Percentiles rank a stretch among this genome's conserved stretches.
Conservation (phyloP, 441 rosid species). For the Caryocar brasiliense region DNA sequence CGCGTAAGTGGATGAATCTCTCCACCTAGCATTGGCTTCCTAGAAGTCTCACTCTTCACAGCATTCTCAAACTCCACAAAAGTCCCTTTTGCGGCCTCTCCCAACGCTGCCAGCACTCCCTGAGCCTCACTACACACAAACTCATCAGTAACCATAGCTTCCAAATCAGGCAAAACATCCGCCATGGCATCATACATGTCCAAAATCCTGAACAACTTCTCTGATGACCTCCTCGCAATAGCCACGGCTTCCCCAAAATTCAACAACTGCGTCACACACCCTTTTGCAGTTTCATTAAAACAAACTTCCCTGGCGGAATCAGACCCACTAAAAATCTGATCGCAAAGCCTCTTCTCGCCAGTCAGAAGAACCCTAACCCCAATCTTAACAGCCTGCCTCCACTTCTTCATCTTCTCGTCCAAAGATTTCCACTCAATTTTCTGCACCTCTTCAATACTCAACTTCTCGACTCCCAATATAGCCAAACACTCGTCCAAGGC, state of each 20-base stretch:
- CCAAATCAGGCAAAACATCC: constrained; percentile 42
- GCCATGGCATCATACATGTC: constrained; percentile 84
- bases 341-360: constrained; percentile 83
- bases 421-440: constrained; percentile 75
- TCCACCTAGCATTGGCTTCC: constrained; percentile 68
- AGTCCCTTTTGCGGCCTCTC: constrained; percentile 77
- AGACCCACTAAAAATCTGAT: constrained; percentile 49
- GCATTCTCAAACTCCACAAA: constrained; percentile 86
- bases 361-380: constrained; percentile 55
- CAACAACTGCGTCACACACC: constrained; percentile 76
- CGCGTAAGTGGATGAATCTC: constrained; percentile 96
- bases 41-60: constrained; percentile 65
- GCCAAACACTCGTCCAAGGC: constrained; percentile 74
- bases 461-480: constrained; percentile 75
- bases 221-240: constrained; percentile 65
- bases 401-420: constrained; percentile 98
- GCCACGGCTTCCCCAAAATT: constrained; percentile 89
- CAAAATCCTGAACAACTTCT: constrained; percentile 82
- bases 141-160: constrained; percentile 48
- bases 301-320: constrained; percentile 59
- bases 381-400: constrained; percentile 85
- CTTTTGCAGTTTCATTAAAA: constrained; percentile 74
- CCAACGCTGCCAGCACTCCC: constrained; percentile 57
- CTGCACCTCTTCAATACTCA: constrained; percentile 93
- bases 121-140: constrained; percentile 49